Conservation (phyloP, 1,139 yeast species). For the Yamadazyma sp. region DNA sequence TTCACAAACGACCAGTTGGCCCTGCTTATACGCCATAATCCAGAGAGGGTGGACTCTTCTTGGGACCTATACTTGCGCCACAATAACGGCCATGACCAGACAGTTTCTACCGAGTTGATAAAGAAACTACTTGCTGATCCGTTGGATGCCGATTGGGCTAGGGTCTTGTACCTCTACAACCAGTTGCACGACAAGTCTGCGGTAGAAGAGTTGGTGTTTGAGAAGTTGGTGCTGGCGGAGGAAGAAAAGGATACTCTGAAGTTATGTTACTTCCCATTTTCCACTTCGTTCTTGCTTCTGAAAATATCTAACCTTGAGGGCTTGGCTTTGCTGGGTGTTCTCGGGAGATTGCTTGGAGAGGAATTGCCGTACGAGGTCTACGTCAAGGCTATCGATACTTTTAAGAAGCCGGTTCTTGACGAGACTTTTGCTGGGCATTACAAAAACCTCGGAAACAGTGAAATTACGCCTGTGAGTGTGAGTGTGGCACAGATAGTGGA, state of each 20-base stretch:
- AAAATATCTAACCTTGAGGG: constrained; percentile 9
- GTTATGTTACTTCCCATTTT: constrained; percentile 13
- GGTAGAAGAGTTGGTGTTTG: constrained; percentile 9
- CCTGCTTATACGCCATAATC: constrained; percentile 32
- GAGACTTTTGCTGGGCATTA: constrained; percentile 5
- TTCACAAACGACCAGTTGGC: constrained; percentile 20
- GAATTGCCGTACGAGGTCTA: constrained; percentile 9
- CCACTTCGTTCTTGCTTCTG: constrained; percentile 5
- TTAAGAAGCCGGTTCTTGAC: constrained; percentile 4
- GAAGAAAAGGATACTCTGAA: constrained; percentile 7
- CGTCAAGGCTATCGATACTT: constrained; percentile 13
- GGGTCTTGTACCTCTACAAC: constrained; percentile 11
- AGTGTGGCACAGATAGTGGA: constrained; percentile 9
- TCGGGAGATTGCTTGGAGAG: constrained; percentile 10
- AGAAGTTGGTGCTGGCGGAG: constrained; percentile 10
- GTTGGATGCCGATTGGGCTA: constrained; percentile 13
- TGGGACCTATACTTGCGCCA: constrained; percentile 35
- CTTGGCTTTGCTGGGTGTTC: constrained; percentile 11
- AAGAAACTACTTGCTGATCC: constrained; percentile 10
- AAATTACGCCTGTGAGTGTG: not conserved
- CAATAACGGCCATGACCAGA: constrained; percentile 6
- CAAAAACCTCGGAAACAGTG: constrained; percentile 2
- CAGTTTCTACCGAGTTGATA: constrained; percentile 9
- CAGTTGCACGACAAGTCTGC: constrained; percentile 3
- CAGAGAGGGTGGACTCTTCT: constrained; percentile 40